Base-by-base conservation (phyloP, 257 asterid species). In the Dorcoceras hygrometricum region DNA sequence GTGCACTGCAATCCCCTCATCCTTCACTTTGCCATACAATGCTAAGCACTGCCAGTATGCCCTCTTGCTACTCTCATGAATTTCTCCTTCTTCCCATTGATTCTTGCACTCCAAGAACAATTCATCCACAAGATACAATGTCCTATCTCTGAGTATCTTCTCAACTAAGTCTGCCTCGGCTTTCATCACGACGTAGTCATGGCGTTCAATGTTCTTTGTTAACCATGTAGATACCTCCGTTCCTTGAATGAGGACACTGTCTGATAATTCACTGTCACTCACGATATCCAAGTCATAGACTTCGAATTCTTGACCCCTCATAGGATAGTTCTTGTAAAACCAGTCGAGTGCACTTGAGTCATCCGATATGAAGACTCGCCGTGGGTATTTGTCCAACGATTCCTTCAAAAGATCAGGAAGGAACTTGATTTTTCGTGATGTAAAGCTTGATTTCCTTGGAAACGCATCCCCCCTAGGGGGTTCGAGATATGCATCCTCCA, bases 21-120 rank as follows among this genome's bases (percentile, higher is more conserved):
- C 96, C 69, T 86, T 90, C 32, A 91, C 80, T 60, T 78, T 76
- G 8, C 98, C 96, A 75, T 91, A 91, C 78, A 91, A 63, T 14
- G 83, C 82, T 73, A 89, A 76, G 60, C 96, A 91, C 73, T 89
- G 89, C 97, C 98, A 91, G 71, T 89, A 91, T 7, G 96, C 89
- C 80, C 86, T 86, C 73, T 81, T 73, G 67, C 77, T n/a, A n/a
- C n/a, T 79, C 26, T 75, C 82, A 46, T 66, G 69, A 20, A 25
- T 77, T 12, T 74, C 75, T 12, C 79, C 89, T 2, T 69, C 63
- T 71, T 59, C 59, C 85, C 82, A 78, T 63, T 78, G 82, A 56
- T 75, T 75, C 65, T 71, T 75, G 76, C 91, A 85, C 75, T 85
- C 89, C 71, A 85, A 54, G 64, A 86, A 83, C 73, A 81, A 48